phyloP scores from a whole-genome alignment of 768 basidiomycete genomes.

The Pulveroboletus sp. region DNA sequence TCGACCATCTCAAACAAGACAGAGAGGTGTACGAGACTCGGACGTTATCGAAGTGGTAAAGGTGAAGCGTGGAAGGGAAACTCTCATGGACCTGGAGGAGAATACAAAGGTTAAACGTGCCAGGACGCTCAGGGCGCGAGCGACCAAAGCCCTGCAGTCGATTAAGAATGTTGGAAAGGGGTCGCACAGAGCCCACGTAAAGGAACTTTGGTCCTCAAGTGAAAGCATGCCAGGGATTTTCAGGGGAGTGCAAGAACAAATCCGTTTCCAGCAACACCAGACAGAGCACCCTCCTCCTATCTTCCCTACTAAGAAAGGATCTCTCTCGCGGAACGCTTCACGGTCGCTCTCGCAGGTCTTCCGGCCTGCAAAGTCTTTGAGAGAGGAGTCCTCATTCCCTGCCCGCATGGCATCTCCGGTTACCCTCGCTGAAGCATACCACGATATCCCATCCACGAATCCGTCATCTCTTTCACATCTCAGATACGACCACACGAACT shows the following conservation, averaged over 20 bases:
- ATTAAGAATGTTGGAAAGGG: constrained; percentile 41
- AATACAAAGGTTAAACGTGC: constrained; percentile 29
- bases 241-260: constrained; percentile 25
- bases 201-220: constrained; percentile 34
- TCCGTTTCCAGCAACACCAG: constrained; percentile 11
- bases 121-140: constrained; percentile 43
- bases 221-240: constrained; percentile 26
- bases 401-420: constrained; percentile 23
- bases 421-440: constrained; percentile 15
- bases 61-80: constrained; percentile 39
- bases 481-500: constrained; percentile 24
- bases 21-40: constrained; percentile 36
- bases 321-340: constrained; percentile 22
- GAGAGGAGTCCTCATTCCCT: constrained; percentile 22
- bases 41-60: constrained; percentile 61
- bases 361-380: constrained; percentile 24
- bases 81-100: constrained; percentile 20
- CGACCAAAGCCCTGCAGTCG: constrained; percentile 43
- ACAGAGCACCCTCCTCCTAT: constrained; percentile 9
- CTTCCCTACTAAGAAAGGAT: constrained; percentile 21
- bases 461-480: constrained; percentile 7
- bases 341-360: constrained; percentile 33
- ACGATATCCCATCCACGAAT: constrained; percentile 1
- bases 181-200: constrained; percentile 35
- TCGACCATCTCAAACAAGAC: constrained; percentile 11